Base-by-base conservation (phyloP, 176 grass and related monocot genomes). In the Saccharum spontaneum region DNA sequence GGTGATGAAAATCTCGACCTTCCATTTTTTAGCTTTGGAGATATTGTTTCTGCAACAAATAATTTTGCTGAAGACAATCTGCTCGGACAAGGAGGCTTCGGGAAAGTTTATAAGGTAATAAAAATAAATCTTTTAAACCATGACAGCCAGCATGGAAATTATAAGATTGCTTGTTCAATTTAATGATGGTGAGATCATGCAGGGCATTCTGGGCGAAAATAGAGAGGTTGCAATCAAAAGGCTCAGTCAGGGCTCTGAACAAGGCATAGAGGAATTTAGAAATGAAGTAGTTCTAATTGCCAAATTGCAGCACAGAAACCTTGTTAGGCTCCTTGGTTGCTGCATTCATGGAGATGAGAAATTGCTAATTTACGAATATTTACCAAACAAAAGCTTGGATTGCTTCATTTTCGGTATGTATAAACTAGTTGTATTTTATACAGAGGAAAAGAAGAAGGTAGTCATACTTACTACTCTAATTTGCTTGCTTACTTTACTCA, bases 291-390 rank as follows among this genome's bases (percentile, higher is more conserved):
- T 85, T 69, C 38, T 89, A 4, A 85, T 89, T 61, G 69, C 82
- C 11, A 89, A 85, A 45, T 17, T 89, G 82, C 82, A 85, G 48
- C 82, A 89, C 8, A 89, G 22, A 23, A 84, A 80, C 38, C 76
- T 89, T 0, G 87, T 92, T 17, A 90, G 59, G 17, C 80, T 92
- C 9, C 84, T 89, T 5, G 84, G 87, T 18, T 89, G 69, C 7
- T 92, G 83, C 39, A 81, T 84, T n/a, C 83, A 80, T 52, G 80
- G 7, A 71, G 84, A 92, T 18, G 90, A 92, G 85, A 92, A 77
- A 59, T 2, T 92, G 7, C 65, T 90, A 2, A 76, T 86, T 12
- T 90, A 90, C 0, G 88, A 28, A 28, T 28, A 28, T 28, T 28
- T 28, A 28, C 28, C 28, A 28, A 28, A 28, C 28, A 28, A 28